Evolutionary conservation across 2,329 filamentous ascomycete species (phyloP), one percentile per base, ranked within the genome.

Genomic region (Nakataea oryzae): DNA sequence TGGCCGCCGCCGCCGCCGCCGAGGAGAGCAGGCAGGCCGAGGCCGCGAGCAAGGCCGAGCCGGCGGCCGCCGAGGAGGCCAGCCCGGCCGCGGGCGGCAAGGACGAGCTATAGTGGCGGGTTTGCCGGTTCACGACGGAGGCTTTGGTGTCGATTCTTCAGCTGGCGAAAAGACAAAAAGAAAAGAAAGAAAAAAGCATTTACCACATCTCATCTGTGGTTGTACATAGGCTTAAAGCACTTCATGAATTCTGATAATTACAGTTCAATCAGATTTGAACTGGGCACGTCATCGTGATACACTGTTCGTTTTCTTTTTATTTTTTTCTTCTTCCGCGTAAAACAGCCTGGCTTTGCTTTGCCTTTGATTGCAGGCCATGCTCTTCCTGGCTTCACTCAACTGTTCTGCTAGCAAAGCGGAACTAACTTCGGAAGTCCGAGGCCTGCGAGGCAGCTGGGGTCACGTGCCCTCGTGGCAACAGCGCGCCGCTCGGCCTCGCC

Each of bases 71-170:
- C 21, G 59, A 7, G 41, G 17, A 47, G 54, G 54, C 41, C 21
- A n/a, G 14, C 32, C 54, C 30, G 21, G n/a, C 24, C 11, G 7
- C 32, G 14, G 47, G 4, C 24, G 50, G 8, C 28, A 61, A 61
- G 60, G 60, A 61, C 21, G 60, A 61, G 60, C 54, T 61, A n/a
- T 61, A 54, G 28, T 28, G 27, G 32, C 4, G 27, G 17, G 58
- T 7, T 34, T 21, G 14, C 6, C 7, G 17, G 3, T 47, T 6
- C 2, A 41, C 17, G 34, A 14, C 14, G 9, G 14, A 41, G 6
- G 30, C 13, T 13, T 41, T 21, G 34, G 34, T 21, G 34, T 3
- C n/a, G n/a, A n/a, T n/a, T n/a, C n/a, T n/a, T n/a, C n/a, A n/a
- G n/a, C n/a, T n/a, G n/a, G n/a, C n/a, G 26, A 47, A 47, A 47